Conservation (phyloP, 129 eudicot species). For the Cynara cardunculus region DNA sequence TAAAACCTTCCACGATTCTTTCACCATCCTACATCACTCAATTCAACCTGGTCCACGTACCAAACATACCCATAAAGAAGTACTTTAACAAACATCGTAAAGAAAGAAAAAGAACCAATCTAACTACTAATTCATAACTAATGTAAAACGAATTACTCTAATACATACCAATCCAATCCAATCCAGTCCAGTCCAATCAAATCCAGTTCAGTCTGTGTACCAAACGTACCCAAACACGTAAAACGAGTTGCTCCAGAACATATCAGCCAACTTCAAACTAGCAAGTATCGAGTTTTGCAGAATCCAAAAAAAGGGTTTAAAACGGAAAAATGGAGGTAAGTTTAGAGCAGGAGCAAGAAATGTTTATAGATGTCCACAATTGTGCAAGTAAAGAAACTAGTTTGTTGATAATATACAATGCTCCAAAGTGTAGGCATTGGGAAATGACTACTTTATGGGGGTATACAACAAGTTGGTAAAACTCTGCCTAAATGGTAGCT, state of each 20-base stretch:
- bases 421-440: slow-evolving; percentile 11
- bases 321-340: not conserved
- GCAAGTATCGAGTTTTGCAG: not conserved
- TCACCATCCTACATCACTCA: too few relatives aligned
- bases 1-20: too few relatives aligned
- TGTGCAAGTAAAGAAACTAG: slow-evolving; percentile 15
- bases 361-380: slow-evolving; percentile 8
- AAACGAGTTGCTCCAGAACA: not conserved
- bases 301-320: not conserved
- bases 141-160: not conserved
- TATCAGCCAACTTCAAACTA: not conserved
- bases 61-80: not conserved
- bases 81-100: not conserved
- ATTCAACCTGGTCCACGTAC: not conserved
- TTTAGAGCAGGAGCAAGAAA: not conserved
- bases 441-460: slow-evolving; percentile 20
- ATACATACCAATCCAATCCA: too few relatives aligned
- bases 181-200: too few relatives aligned
- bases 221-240: too few relatives aligned
- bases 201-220: too few relatives aligned
- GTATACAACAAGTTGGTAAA: slow-evolving; percentile 18
- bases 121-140: not conserved
- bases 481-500: slow-evolving; percentile 15
- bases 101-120: not conserved
- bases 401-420: slow-evolving; percentile 21